These are phyloP conservation scores for Aspergillus aculeatinus DNA, from an alignment of 2,329 filamentous ascomycete genomes.

Conservation along the genomic window DNA sequence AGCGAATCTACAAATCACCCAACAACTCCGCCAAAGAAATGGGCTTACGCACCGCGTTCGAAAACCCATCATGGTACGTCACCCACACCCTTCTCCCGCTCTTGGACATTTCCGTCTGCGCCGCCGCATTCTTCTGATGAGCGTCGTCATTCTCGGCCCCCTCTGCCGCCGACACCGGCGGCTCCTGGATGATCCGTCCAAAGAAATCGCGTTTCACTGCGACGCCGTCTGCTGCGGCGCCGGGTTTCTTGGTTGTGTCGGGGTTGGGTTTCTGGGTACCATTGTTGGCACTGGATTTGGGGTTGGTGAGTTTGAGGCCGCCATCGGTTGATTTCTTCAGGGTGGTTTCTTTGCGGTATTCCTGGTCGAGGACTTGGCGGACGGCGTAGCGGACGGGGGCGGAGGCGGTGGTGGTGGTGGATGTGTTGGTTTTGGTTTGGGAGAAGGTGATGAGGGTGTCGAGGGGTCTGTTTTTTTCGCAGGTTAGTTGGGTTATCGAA, in stretches of 20 bases:
- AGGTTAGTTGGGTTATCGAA: background rate
- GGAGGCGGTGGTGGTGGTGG: constrained; percentile 57
- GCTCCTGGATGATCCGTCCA: constrained; percentile 63
- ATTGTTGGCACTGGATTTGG: too few relatives aligned
- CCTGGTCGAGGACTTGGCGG: constrained; percentile 87
- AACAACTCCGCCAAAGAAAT: constrained; percentile 78
- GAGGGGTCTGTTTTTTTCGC: constrained; percentile 53
- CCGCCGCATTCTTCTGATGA: background rate
- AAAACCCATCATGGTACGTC: constrained; percentile 84
- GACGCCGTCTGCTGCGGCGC: constrained; percentile 28
- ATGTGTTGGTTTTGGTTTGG: constrained; percentile 37
- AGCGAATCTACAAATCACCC: constrained; percentile 36
- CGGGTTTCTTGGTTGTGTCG: constrained; percentile 19
- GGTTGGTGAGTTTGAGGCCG: constrained; percentile 28
- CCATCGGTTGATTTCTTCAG: constrained; percentile 57
- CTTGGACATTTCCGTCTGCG: constrained; percentile 34
- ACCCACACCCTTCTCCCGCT: constrained; percentile 72
- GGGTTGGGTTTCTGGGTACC: constrained; percentile 18
- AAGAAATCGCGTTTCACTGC: constrained; percentile 78
- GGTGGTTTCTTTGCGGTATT: constrained; percentile 72
- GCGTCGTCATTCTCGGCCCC: constrained; percentile 34
- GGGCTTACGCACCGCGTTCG: constrained; percentile 88
- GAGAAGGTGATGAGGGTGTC: constrained; percentile 72
- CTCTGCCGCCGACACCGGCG: constrained; percentile 39
- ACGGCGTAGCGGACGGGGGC: constrained; percentile 87